A percentile compares a stretch with the other conserved stretches of the same genome.
Evolutionary conservation across 257 asterid species (phyloP).

Genomic region (Solanum appendiculatum): DNA sequence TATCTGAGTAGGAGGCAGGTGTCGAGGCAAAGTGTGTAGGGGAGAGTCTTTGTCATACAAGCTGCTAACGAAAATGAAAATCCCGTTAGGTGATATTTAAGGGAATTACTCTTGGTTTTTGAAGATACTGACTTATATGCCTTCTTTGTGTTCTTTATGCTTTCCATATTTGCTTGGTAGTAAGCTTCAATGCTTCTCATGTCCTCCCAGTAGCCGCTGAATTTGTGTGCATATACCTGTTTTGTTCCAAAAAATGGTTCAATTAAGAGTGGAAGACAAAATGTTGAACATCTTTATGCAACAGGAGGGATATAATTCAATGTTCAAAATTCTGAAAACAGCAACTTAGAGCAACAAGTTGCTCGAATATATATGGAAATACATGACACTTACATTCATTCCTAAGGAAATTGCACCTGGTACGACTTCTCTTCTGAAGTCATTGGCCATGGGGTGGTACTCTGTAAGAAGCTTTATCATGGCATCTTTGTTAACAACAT

Average conservation of each 20-base stretch:
- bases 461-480: conserved; percentile 61
- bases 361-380: not conserved
- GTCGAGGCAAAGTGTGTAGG: conserved; percentile 73
- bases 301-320: not conserved
- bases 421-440: conserved; percentile 53
- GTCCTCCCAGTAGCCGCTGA: conserved; percentile 82
- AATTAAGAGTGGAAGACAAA: not conserved
- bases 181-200: conserved; percentile 72
- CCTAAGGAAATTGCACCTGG: conserved; percentile 77
- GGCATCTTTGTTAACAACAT: conserved; percentile 50
- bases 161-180: conserved; percentile 68
- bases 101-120: not conserved
- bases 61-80: conserved; percentile 24
- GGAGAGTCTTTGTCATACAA: conserved; percentile 56
- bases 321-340: not conserved
- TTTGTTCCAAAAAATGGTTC: not conserved
- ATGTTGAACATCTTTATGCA: not conserved
- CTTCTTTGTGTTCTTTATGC: conserved; percentile 28
- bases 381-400: conserved; percentile 45
- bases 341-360: not conserved
- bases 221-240: conserved; percentile 49
- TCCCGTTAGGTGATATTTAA: not conserved
- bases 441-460: conserved; percentile 53
- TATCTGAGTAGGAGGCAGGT: conserved; percentile 78
- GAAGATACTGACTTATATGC: conserved; percentile 40